Conservation (phyloP, 441 rosid genomes). For the Aleurites moluccanus region DNA sequence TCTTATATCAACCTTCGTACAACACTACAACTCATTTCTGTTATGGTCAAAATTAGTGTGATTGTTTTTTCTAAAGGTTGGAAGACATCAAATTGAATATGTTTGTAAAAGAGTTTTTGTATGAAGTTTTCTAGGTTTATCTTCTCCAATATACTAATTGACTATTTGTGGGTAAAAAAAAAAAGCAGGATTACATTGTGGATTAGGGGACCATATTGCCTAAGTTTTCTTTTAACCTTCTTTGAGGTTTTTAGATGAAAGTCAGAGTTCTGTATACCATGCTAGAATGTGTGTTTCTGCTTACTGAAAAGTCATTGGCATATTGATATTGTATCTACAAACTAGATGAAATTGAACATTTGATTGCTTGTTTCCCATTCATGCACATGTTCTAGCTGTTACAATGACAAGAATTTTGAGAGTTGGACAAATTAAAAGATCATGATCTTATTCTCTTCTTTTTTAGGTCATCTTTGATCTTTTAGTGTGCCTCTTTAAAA, state of each 20-base stretch:
- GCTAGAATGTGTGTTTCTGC: too few relatives aligned
- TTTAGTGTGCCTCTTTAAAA: too few relatives aligned
- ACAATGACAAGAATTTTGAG: too few relatives aligned
- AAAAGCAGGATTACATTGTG: not conserved
- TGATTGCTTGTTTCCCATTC: too few relatives aligned
- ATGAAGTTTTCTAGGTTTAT: not conserved
- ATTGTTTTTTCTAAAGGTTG: not conserved
- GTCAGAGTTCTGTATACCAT: not conserved
- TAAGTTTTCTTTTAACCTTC: not conserved
- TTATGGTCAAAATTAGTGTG: not conserved
- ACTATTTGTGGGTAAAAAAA: too few relatives aligned
- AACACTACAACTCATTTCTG: not conserved
- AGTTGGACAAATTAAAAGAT: too few relatives aligned
- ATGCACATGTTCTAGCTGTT: too few relatives aligned
- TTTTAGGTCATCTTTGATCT: too few relatives aligned
- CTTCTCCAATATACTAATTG: not conserved
- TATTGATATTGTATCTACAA: too few relatives aligned
- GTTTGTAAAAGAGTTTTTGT: conserved; percentile 3
- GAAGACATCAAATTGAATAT: not conserved
- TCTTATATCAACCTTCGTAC: not conserved
- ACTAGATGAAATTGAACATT: too few relatives aligned
- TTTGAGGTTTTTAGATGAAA: not conserved
- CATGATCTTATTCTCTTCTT: too few relatives aligned
- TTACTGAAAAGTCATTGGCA: too few relatives aligned
- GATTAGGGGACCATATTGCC: not conserved